Percentiles rank a stretch among this genome's conserved stretches.
Evolutionary conservation across 2,329 filamentous ascomycete species (phyloP).

Genomic region (Graphilbum ipis-grandicollis): DNA sequence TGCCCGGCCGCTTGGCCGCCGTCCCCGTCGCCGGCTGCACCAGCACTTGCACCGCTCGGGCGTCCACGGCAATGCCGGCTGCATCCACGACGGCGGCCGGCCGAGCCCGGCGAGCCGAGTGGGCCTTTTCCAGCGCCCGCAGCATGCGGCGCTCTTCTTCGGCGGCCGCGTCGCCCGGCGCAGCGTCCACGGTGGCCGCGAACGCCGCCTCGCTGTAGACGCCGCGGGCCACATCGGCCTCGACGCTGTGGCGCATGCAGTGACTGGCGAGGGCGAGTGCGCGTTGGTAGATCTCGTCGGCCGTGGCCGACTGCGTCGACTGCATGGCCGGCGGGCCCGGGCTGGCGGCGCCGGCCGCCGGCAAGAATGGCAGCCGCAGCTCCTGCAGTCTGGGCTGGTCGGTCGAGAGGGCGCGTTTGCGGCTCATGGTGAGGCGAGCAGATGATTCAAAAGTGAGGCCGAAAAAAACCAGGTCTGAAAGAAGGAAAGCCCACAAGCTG

Average conservation of each 20-base stretch:
- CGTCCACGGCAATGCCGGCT: not conserved
- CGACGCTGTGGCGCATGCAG: not conserved
- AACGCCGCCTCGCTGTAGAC: no score
- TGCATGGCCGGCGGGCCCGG: slow-evolving; percentile 1
- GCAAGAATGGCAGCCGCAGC: no score
- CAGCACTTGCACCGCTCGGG: not conserved
- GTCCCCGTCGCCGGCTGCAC: not conserved
- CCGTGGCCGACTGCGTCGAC: not conserved
- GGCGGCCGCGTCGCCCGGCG: no score
- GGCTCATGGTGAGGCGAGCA: no score
- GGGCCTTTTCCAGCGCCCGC: not conserved
- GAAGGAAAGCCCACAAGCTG: no score
- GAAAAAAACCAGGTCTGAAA: no score
- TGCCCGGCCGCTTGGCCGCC: not conserved
- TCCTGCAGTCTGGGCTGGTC: no score
- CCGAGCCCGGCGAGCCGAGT: not conserved
- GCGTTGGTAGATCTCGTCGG: not conserved
- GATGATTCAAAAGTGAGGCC: no score
- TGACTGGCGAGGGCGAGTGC: slow-evolving; percentile 1
- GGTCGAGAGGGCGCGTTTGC: no score
- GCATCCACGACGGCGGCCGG: not conserved
- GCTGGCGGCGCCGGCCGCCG: no score
- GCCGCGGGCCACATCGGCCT: not conserved
- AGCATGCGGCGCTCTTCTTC: no score
- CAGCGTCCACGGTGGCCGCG: not conserved